Evolutionary conservation across 176 grass and related monocot species (phyloP).

Genomic region (Triticum turgidum): DNA sequence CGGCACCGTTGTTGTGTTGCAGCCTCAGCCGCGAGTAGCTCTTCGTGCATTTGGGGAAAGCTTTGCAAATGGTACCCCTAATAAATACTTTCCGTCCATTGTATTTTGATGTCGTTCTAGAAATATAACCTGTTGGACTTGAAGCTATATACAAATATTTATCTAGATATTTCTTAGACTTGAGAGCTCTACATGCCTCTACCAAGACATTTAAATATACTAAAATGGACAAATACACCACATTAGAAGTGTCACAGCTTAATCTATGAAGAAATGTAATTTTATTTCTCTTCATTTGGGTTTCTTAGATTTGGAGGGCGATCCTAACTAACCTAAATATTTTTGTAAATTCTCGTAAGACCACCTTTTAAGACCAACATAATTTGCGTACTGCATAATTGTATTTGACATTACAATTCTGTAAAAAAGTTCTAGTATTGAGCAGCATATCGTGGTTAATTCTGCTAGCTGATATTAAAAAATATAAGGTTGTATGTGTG

Average conservation of each 20-base stretch:
- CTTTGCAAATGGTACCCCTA: too few species aligned
- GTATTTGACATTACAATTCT: neutral
- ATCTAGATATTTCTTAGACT: neutral
- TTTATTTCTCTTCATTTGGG: too few species aligned
- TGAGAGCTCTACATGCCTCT: neutral
- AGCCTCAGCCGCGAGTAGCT: too few species aligned
- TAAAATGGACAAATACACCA: neutral
- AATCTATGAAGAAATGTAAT: neutral
- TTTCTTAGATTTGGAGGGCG: too few species aligned
- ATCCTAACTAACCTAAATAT: too few species aligned
- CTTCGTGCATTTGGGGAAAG: too few species aligned
- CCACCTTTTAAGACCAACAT: too few species aligned
- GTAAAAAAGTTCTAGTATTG: neutral
- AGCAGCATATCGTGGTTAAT: neutral
- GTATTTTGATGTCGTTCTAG: too few species aligned
- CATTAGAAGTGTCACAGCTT: neutral
- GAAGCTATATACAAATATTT: neutral
- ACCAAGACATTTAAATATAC: neutral
- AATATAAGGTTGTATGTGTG: neutral
- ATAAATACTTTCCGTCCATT: rapidly evolving
- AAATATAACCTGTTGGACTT: too few species aligned
- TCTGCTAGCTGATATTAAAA: neutral
- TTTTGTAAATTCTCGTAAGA: too few species aligned
- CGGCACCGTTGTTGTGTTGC: too few species aligned
- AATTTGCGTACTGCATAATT: neutral